A percentile compares a stretch with the other conserved stretches of the same genome.
Conservation (phyloP, 1,284 basidiomycete genomes). For the Heterobasidion occidentale region DNA sequence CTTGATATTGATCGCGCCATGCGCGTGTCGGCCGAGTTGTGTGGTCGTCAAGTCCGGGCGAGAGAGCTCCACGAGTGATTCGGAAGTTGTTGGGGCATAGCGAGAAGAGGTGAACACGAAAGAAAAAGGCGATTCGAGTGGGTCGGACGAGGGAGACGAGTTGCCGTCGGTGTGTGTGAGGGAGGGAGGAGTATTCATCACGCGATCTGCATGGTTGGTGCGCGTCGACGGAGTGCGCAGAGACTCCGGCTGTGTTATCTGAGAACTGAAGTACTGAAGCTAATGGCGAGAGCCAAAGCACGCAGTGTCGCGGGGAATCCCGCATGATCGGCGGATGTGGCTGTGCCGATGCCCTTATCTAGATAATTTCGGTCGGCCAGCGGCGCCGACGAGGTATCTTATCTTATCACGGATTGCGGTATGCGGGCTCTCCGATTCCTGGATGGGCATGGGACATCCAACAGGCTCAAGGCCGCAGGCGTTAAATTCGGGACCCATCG, state of each 20-base stretch:
- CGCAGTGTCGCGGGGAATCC: too few relatives aligned
- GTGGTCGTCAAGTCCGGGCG: neutral
- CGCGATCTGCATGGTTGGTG: too few relatives aligned
- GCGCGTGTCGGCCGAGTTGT: neutral
- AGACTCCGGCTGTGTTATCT: too few relatives aligned
- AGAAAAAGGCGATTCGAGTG: neutral
- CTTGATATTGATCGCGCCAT: neutral
- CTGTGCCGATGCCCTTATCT: neutral
- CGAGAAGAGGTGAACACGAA: constrained; percentile 9
- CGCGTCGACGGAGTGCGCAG: too few relatives aligned
- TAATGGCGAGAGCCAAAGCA: neutral
- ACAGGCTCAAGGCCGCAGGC: too few relatives aligned
- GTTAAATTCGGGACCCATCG: too few relatives aligned
- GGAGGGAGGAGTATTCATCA: neutral
- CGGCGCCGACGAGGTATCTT: too few relatives aligned
- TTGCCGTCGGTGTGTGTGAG: neutral
- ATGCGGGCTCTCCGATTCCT: too few relatives aligned
- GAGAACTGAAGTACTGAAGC: neutral
- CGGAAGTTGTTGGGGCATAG: neutral
- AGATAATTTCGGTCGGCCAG: neutral
- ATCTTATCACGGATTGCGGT: too few relatives aligned
- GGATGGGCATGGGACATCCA: too few relatives aligned
- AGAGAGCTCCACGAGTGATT: neutral
- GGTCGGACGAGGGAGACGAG: neutral
- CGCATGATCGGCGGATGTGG: too few relatives aligned